Evolutionary conservation across 1,284 basidiomycete species (phyloP), one percentile per base, ranked within the genome.

Genomic region (Sanghuangporus baumii): DNA sequence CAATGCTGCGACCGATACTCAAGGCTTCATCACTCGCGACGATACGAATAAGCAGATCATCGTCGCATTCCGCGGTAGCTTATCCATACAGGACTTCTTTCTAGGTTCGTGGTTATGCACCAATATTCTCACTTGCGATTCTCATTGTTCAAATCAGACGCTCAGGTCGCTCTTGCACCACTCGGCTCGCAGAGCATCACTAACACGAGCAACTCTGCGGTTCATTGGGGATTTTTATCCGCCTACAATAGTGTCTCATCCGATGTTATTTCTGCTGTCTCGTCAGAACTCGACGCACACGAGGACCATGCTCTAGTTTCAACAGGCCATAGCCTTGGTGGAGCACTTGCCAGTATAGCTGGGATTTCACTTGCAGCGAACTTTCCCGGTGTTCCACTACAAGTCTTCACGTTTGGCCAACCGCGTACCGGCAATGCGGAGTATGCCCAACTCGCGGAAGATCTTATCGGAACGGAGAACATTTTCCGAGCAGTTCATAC

Each of bases 311-410:
- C 74, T 0, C 70, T 83, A 52, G 75, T 79, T 5, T 77, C 76
- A 0, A 75, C 75, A 1, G 81, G 81, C 0, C 81, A 83, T 67
- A 81, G 80, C 1, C 70, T 83, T 5, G 81, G 81, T 11, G 81
- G 79, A 2, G 72, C 80, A 4, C 65, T 84, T 38, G 74, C 81
- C 0, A 71, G 77, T 7, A 69, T 83, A 2, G 79, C 75, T 8
- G 78, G 76, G 1, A 69, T 81, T 5, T 71, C 76, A 5, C 56
- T 82, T 26, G 72, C 76, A 65, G 69, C 74, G 57, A 76, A 75
- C 40, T 79, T 79, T 67, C 75, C 74, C 0, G 69, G 69, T n/a
- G 69, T 54, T 76, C 63, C 70, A 55, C 69, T 78, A 20, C 70
- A 73, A 37, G 73, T 75, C 12, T 81, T 80, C 67, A 80, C 79